A percentile compares a stretch with the other conserved stretches of the same genome.
phyloP scores from a whole-genome alignment of 441 rosid species.

The Pelargonium citronellum region DNA sequence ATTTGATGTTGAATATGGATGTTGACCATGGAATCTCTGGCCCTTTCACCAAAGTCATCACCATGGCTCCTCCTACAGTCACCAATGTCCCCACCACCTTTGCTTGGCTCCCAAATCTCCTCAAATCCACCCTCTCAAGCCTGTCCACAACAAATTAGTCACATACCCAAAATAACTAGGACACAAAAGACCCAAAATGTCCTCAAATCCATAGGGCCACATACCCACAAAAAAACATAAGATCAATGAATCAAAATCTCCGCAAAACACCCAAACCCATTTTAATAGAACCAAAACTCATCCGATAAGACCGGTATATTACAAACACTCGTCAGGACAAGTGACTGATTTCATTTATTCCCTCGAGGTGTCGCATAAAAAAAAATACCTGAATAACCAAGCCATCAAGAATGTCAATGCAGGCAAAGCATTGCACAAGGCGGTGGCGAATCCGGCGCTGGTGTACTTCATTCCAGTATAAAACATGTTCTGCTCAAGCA shows the following conservation, averaged over 20 bases:
- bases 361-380: not conserved
- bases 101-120: not conserved
- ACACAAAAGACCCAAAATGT: too few species aligned
- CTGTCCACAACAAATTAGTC: not conserved
- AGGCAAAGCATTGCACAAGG: not conserved
- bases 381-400: not conserved
- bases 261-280: too few species aligned
- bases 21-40: not conserved
- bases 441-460: not conserved
- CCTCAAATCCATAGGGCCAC: too few species aligned
- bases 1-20: not conserved
- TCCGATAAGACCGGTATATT: too few species aligned
- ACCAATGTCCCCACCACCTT: slow-evolving; percentile 6
- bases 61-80: not conserved
- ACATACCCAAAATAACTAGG: too few species aligned
- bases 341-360: too few species aligned
- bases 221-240: too few species aligned
- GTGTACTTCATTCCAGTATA: not conserved
- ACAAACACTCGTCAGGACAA: too few species aligned
- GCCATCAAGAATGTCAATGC: not conserved
- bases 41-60: not conserved
- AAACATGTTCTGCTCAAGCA: not conserved
- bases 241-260: too few species aligned
- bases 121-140: not conserved
- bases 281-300: too few species aligned